A percentile compares a stretch with the other conserved stretches of the same genome.
Evolutionary conservation across 2,329 filamentous ascomycete species (phyloP).

Genomic region (Phaeosphaeria sp.): DNA sequence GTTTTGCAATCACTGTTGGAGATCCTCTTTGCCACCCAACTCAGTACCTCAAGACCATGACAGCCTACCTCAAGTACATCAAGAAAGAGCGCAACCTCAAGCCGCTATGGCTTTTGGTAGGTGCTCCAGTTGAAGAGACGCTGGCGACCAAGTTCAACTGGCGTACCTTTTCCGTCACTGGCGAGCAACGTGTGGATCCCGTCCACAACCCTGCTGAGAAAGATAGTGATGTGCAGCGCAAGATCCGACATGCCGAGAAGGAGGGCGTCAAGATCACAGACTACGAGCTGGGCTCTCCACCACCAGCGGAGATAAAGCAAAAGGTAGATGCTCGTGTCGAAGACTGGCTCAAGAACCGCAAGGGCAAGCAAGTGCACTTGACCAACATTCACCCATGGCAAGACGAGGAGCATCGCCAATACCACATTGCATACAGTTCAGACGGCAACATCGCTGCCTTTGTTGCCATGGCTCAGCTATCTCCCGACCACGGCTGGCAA

Average conservation of each 20-base stretch:
- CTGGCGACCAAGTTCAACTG: slow-evolving; percentile 82
- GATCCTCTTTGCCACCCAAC: slow-evolving; percentile 82
- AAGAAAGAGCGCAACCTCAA: slow-evolving; percentile 74
- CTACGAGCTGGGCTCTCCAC: slow-evolving; percentile 67
- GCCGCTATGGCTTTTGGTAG: slow-evolving; percentile 89
- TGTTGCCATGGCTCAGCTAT: slow-evolving; percentile 82
- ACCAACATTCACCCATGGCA: slow-evolving; percentile 91
- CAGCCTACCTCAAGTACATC: slow-evolving; percentile 76
- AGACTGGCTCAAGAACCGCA: slow-evolving; percentile 81
- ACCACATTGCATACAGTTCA: slow-evolving; percentile 79
- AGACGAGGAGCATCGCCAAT: slow-evolving; percentile 81
- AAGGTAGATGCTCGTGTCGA: slow-evolving; percentile 75
- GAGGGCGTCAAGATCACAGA: slow-evolving; percentile 84
- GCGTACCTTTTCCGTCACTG: slow-evolving; percentile 86
- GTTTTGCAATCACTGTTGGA: slow-evolving; percentile 83
- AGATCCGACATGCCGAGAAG: slow-evolving; percentile 79
- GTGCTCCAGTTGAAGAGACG: slow-evolving; percentile 76
- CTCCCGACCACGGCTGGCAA: slow-evolving; percentile 85
- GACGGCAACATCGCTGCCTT: slow-evolving; percentile 76
- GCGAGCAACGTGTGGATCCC: slow-evolving; percentile 86
- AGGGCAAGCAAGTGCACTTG: slow-evolving; percentile 86
- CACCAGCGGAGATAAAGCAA: slow-evolving; percentile 70
- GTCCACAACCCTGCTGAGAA: slow-evolving; percentile 70
- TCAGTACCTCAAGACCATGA: slow-evolving; percentile 77
- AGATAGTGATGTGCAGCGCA: slow-evolving; percentile 71